Conservation (phyloP, 2,329 filamentous ascomycete genomes). For the Claviceps digitariae region DNA sequence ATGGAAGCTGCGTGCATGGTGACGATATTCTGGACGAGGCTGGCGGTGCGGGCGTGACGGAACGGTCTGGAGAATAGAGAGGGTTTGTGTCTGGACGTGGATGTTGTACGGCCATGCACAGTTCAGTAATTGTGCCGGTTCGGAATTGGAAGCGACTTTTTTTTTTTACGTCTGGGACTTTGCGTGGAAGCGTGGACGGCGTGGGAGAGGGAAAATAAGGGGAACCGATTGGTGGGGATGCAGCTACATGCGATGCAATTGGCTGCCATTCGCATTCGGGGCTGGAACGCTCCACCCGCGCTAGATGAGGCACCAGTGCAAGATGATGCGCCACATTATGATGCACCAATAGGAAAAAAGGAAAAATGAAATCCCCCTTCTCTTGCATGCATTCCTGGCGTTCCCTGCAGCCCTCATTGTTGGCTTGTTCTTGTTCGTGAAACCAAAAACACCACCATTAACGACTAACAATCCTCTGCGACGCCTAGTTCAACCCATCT, state of each 20-base stretch:
- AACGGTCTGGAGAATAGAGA: too few relatives aligned
- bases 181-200: too few relatives aligned
- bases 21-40: neutral
- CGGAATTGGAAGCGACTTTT: neutral
- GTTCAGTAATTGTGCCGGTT: neutral
- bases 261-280: neutral
- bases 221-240: neutral
- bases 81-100: neutral
- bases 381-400: neutral
- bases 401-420: neutral
- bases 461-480: too few relatives aligned
- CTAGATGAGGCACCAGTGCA: neutral
- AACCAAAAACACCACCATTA: neutral
- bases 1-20: conserved; percentile 20
- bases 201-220: neutral
- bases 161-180: neutral
- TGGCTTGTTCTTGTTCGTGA: too few relatives aligned
- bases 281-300: neutral
- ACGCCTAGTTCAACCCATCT: too few relatives aligned
- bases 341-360: neutral
- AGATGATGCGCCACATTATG: too few relatives aligned
- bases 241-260: neutral
- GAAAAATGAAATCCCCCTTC: neutral
- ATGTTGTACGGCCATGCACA: neutral
- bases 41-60: too few relatives aligned